These are phyloP conservation scores for Taphrina betulina DNA, from an alignment of 1,139 yeast genomes.

Conservation along the genomic window DNA sequence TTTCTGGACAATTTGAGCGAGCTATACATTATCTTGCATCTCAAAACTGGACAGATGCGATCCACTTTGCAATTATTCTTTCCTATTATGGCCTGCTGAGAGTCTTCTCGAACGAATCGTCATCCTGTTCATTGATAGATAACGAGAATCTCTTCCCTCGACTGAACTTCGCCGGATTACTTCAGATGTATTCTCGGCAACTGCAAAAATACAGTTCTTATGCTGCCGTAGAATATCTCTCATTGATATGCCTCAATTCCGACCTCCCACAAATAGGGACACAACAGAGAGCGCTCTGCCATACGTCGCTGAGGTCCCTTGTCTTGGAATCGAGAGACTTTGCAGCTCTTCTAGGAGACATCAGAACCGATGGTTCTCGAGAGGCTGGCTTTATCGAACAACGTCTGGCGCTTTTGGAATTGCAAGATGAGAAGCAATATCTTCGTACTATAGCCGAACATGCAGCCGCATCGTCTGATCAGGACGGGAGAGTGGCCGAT, in stretches of 20 bases:
- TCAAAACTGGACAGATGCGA: slow-evolving; percentile 78
- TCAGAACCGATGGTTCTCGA: slow-evolving; percentile 71
- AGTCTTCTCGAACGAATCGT: slow-evolving; percentile 45
- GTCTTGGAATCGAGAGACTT: slow-evolving; percentile 86
- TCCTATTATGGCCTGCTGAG: slow-evolving; percentile 71
- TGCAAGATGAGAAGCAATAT: slow-evolving; percentile 56
- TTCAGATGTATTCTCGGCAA: slow-evolving; percentile 60
- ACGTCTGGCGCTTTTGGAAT: slow-evolving; percentile 65
- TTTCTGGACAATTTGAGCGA: slow-evolving; percentile 77
- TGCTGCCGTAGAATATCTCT: slow-evolving; percentile 84
- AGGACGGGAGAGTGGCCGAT: slow-evolving; percentile 86
- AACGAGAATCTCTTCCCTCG: slow-evolving; percentile 5
- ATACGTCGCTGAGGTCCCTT: slow-evolving; percentile 78
- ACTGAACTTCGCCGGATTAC: slow-evolving; percentile 46
- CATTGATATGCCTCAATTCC: slow-evolving; percentile 60
- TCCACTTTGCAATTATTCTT: slow-evolving; percentile 82
- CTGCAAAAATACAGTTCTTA: slow-evolving; percentile 85
- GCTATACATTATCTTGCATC: slow-evolving; percentile 72
- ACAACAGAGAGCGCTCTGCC: slow-evolving; percentile 60
- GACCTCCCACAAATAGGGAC: slow-evolving; percentile 42
- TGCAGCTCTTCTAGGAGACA: slow-evolving; percentile 73
- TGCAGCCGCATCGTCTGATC: slow-evolving; percentile 85
- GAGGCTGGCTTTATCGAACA: slow-evolving; percentile 82
- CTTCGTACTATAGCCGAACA: slow-evolving; percentile 72
- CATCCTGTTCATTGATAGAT: not conserved